phyloP scores from a whole-genome alignment of 441 rosid genomes.

The Adansonia gregorii region DNA sequence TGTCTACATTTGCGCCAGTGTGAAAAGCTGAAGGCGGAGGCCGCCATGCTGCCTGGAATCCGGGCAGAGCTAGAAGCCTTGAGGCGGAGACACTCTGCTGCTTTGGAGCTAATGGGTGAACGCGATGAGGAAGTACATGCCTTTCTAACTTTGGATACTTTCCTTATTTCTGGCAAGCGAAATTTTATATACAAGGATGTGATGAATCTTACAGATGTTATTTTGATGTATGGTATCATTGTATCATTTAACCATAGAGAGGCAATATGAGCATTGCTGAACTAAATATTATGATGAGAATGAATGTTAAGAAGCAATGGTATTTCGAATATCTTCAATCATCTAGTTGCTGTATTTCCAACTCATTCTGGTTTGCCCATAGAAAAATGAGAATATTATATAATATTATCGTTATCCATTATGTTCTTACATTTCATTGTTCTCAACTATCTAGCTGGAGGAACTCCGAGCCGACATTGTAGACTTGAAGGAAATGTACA shows the following conservation, averaged over 20 bases:
- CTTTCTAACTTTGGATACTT: constrained; percentile 1
- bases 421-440: constrained; percentile 27
- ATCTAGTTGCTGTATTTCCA: neutral
- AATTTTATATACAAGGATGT: neutral
- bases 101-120: constrained; percentile 98
- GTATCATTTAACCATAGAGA: neutral
- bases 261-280: neutral
- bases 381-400: neutral
- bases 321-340: neutral
- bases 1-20: constrained; percentile 55
- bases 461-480: constrained; percentile 93
- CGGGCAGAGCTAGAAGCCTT: constrained; percentile 92
- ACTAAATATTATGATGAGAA: constrained; percentile 4
- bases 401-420: neutral
- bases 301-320: neutral
- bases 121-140: constrained; percentile 94
- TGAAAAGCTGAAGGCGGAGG: constrained; percentile 80
- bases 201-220: neutral
- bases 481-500: constrained; percentile 99
- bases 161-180: constrained; percentile 14
- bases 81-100: constrained; percentile 91
- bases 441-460: constrained; percentile 73
- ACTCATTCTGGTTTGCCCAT: neutral
- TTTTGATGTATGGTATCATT: neutral
- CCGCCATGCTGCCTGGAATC: constrained; percentile 72